Evolutionary conservation across 83 land plant genomes (phyloP).

Genomic region (Diphasiastrum complanatum): DNA sequence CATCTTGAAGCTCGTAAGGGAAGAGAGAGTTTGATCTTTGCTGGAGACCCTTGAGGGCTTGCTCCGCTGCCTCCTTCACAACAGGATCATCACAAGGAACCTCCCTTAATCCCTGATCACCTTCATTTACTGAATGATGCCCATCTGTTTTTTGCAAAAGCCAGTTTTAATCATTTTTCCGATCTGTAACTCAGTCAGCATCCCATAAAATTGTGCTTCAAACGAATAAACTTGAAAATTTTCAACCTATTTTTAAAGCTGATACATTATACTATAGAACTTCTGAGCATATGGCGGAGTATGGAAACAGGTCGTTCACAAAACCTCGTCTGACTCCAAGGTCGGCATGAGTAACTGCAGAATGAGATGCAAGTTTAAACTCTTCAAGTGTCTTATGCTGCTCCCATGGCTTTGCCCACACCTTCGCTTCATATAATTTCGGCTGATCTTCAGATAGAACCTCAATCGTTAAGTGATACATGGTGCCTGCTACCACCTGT

Average conservation of each 20-base stretch:
- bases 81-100: conserved; percentile 70
- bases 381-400: conserved; percentile 26
- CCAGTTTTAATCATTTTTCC: not conserved
- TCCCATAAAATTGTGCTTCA: too few species aligned
- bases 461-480: conserved; percentile 31
- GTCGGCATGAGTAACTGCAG: conserved; percentile 13
- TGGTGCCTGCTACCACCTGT: conserved; percentile 48
- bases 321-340: conserved; percentile 41
- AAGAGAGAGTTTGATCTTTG: conserved; percentile 69
- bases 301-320: not conserved
- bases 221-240: too few species aligned
- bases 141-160: conserved; percentile 3
- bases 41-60: conserved; percentile 60
- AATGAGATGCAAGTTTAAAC: conserved; percentile 24
- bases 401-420: conserved; percentile 46
- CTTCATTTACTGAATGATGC: not conserved
- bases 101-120: conserved; percentile 39
- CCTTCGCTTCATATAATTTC: conserved; percentile 37
- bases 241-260: too few species aligned
- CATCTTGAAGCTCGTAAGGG: conserved; percentile 64
- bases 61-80: conserved; percentile 72
- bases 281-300: not conserved
- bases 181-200: too few species aligned
- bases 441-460: conserved; percentile 14
- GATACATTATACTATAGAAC: not conserved